Base-by-base conservation (phyloP, 176 grass and related monocot species). In the Dendrocalamus sinicus region DNA sequence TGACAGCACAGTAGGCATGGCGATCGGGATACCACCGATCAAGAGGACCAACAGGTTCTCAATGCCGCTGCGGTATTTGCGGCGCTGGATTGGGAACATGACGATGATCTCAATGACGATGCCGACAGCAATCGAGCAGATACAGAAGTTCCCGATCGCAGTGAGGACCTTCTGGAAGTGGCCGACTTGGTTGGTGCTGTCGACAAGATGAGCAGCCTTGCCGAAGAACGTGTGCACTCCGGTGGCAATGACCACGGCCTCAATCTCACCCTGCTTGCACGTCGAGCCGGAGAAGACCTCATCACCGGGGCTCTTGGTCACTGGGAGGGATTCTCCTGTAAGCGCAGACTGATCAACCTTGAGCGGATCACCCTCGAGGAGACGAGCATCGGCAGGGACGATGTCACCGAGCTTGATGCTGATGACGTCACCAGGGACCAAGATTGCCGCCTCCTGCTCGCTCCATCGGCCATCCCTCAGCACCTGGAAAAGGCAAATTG, bases 171-270 rank as follows among this genome's bases (percentile, higher is more conserved):
- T 46, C 72, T 99, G 97, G 94, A 99, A 99, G 82, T 99, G 97
- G 13, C 97, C 97, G 0, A 99, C 89, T 82, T 96, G 93, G 88
- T 99, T 99, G 46, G 97, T 99, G 90, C 93, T 96, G 89, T 99
- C 97, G 16, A 99, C 97, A 14, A 99, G 90, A 91, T 99, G 97
- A 28, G 97, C 97, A 13, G 97, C 97, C 90, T 99, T 99, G 45
- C 97, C 97, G 26, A 99, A 99, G 89, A 99, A 99, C 10, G 97
- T 96, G 92, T 99, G 97, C 53, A 99, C 97, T 70, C 97, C 97
- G 0, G 97, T 99, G 76, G 94, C 97, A 86, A 99, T 99, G 72
- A 99, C 97, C 24, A 99, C 97, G n/a, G 97, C 97, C 86, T 99
- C 97, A 41, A 99, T 94, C 83, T 99, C 97, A 44, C 97, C 97